Conservation (phyloP, 768 basidiomycete species). For the Leucocoprinus birnbaumii region DNA sequence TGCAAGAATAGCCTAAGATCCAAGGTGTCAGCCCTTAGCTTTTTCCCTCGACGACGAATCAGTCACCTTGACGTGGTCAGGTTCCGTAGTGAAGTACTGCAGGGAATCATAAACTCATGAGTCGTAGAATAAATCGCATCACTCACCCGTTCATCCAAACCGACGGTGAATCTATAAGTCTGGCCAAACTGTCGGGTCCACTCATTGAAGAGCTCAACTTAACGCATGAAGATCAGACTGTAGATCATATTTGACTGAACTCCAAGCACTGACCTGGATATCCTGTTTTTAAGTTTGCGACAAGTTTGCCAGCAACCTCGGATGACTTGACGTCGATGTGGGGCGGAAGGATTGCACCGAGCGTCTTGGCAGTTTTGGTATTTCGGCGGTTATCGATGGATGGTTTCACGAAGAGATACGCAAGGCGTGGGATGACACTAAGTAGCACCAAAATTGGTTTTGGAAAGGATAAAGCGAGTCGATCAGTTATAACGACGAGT, state of each 20-base stretch:
- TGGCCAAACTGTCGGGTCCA: conserved; percentile 19
- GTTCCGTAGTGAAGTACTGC: conserved; percentile 29
- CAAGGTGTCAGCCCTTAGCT: background rate
- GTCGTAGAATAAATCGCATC: background rate
- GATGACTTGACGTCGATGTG: conserved; percentile 24
- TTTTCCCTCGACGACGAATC: background rate
- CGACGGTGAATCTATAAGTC: conserved; percentile 17
- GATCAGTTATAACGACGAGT: background rate
- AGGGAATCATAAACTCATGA: background rate
- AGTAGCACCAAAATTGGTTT: background rate
- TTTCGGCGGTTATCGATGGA: background rate
- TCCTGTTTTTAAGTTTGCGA: conserved; percentile 27
- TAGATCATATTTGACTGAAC: background rate
- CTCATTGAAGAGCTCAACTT: conserved; percentile 1
- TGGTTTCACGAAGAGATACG: background rate
- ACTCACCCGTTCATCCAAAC: conserved; percentile 27
- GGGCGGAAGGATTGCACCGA: conserved; percentile 31
- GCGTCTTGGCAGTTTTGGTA: conserved; percentile 22
- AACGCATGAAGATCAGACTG: background rate
- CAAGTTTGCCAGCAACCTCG: conserved; percentile 17
- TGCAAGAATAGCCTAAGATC: conserved; percentile 33
- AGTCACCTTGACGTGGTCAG: conserved; percentile 32
- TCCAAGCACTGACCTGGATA: conserved; percentile 26
- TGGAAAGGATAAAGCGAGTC: background rate
- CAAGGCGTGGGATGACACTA: background rate